Conservation (phyloP, 768 basidiomycete genomes). For the Tephrocybe sp. region DNA sequence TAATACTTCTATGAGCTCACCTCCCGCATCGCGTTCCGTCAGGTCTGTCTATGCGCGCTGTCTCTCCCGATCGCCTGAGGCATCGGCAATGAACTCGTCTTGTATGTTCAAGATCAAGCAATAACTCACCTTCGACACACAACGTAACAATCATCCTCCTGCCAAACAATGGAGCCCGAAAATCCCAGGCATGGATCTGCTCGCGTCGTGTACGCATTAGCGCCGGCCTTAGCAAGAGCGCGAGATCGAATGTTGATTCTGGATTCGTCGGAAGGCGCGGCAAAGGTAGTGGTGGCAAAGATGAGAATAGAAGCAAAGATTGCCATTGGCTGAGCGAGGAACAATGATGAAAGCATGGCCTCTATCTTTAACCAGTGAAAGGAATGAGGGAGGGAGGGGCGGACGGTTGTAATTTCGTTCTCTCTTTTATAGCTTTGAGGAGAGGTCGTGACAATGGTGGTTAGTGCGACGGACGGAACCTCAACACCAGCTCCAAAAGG, state of each 20-base stretch:
- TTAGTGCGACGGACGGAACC: neutral
- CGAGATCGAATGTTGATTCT: conserved; percentile 4
- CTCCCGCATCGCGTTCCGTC: neutral
- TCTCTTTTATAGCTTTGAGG: neutral
- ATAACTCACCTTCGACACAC: conserved; percentile 2
- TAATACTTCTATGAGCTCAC: neutral
- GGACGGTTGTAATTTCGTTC: no score
- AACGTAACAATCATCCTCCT: neutral
- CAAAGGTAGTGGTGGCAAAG: neutral
- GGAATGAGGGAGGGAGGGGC: neutral
- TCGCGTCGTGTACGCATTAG: neutral
- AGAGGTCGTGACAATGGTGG: no score
- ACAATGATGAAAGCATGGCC: neutral
- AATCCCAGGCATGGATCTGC: neutral
- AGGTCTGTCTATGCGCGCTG: neutral
- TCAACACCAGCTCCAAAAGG: neutral
- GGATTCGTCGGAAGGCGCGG: neutral
- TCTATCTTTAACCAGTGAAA: neutral
- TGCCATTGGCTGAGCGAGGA: neutral
- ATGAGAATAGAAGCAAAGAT: neutral
- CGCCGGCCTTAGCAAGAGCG: neutral
- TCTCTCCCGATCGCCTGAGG: neutral
- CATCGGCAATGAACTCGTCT: neutral
- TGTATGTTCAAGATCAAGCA: neutral
- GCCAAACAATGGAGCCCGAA: neutral